These are phyloP conservation scores for Caulochytrium protostelioides DNA, from an alignment of 371 early-diverging fungal genomes.

Conservation along the genomic window DNA sequence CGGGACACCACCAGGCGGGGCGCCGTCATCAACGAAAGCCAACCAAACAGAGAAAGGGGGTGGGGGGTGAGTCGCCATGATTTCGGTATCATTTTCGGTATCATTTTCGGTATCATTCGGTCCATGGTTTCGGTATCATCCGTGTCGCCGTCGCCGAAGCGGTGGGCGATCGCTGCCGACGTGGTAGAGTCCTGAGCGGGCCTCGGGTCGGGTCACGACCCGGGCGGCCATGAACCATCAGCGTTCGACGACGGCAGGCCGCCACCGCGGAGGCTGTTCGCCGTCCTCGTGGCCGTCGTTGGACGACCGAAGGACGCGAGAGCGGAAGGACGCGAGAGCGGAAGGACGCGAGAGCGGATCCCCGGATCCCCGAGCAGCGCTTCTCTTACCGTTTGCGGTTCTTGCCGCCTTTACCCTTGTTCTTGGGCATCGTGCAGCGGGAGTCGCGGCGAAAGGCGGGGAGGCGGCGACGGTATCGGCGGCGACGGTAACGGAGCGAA, in stretches of 20 bases:
- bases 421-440: slow-evolving; percentile 65
- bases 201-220: not conserved
- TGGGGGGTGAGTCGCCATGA: too few species aligned
- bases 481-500: too few species aligned
- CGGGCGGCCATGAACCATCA: not conserved
- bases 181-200: too few species aligned
- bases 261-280: slow-evolving; percentile 1
- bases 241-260: not conserved
- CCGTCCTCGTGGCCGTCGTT: not conserved
- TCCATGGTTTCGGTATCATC: too few species aligned
- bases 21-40: not conserved
- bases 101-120: not conserved
- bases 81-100: slow-evolving; percentile 1
- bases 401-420: slow-evolving; percentile 95
- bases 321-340: not conserved
- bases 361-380: too few species aligned
- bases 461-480: too few species aligned
- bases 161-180: too few species aligned
- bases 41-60: too few species aligned
- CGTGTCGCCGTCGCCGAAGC: too few species aligned
- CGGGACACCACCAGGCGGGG: not conserved
- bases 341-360: not conserved
- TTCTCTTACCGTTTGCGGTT: slow-evolving; percentile 50
- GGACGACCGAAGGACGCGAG: not conserved
- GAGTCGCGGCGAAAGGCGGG: too few species aligned